These are phyloP conservation scores for Leptographium wingfieldii DNA, from an alignment of 2,329 filamentous ascomycete species.

Conservation along the genomic window DNA sequence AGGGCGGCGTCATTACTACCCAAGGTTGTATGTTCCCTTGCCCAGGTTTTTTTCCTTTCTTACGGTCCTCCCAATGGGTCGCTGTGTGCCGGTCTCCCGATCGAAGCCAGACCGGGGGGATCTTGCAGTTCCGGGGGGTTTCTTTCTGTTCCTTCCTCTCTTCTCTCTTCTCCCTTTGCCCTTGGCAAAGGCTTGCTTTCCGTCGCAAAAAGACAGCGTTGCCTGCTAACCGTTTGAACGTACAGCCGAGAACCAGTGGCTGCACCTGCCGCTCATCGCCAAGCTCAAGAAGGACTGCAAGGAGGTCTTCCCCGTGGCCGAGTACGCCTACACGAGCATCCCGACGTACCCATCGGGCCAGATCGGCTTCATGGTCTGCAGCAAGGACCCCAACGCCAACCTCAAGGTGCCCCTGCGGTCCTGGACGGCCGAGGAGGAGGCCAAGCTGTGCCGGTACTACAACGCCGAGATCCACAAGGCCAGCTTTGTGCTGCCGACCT, in stretches of 20 bases:
- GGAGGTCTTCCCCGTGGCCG: constrained; percentile 91
- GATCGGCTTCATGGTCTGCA: constrained; percentile 99
- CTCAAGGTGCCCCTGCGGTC: constrained; percentile 72
- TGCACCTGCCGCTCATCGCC: constrained; percentile 86
- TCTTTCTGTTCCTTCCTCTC: background rate
- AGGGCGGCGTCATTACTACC: constrained; percentile 96
- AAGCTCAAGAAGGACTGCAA: constrained; percentile 95
- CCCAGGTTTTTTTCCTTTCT: constrained; percentile 7
- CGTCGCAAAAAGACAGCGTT: background rate
- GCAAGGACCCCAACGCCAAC: constrained; percentile 78
- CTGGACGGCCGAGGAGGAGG: constrained; percentile 81
- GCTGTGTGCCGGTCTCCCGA: background rate
- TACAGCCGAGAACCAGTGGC: constrained; percentile 97
- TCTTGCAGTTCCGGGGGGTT: background rate
- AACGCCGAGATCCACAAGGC: constrained; percentile 94
- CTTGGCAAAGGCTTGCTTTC: background rate
- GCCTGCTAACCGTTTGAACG: background rate
- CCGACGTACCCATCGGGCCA: constrained; percentile 97
- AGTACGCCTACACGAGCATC: constrained; percentile 99
- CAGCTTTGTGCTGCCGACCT: constrained; percentile 84
- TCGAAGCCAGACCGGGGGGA: background rate
- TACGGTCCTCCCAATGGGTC: constrained; percentile 3
- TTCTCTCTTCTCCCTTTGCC: background rate
- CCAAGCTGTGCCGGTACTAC: constrained; percentile 91
- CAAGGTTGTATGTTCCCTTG: constrained; percentile 90